Conservation (phyloP, 2,329 filamentous ascomycete genomes). For the Calonectria crousiana region DNA sequence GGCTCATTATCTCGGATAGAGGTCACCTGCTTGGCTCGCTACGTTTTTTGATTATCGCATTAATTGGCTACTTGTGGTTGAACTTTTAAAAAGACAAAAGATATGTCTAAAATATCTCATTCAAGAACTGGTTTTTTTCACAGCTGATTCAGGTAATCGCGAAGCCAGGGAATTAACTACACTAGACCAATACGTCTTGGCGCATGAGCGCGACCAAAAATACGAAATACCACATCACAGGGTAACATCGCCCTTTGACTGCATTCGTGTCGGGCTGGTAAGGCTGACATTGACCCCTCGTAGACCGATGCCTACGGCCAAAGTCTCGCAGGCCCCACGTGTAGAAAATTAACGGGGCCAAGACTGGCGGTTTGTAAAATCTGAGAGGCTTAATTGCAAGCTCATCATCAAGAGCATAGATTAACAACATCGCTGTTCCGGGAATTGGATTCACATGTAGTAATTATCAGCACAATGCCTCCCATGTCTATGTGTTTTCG, state of each 20-base stretch:
- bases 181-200: background rate
- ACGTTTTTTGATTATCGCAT: background rate
- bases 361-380: background rate
- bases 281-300: background rate
- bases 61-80: background rate
- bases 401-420: too few relatives aligned
- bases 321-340: background rate
- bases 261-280: background rate
- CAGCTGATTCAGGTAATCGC: background rate
- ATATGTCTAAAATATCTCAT: too few relatives aligned
- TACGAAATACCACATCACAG: background rate
- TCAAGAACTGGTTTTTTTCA: background rate
- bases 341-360: background rate
- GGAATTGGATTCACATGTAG: background rate
- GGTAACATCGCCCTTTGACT: background rate
- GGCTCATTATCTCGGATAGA: background rate
- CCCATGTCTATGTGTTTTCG: background rate
- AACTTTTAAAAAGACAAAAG: background rate
- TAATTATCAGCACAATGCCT: background rate
- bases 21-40: background rate
- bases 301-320: background rate
- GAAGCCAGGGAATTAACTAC: background rate
- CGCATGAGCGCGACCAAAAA: background rate
- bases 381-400: too few relatives aligned
- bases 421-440: background rate